Conservation (phyloP, 495 filamentous ascomycete species). For the Friedmanniomyces endolithicus region DNA sequence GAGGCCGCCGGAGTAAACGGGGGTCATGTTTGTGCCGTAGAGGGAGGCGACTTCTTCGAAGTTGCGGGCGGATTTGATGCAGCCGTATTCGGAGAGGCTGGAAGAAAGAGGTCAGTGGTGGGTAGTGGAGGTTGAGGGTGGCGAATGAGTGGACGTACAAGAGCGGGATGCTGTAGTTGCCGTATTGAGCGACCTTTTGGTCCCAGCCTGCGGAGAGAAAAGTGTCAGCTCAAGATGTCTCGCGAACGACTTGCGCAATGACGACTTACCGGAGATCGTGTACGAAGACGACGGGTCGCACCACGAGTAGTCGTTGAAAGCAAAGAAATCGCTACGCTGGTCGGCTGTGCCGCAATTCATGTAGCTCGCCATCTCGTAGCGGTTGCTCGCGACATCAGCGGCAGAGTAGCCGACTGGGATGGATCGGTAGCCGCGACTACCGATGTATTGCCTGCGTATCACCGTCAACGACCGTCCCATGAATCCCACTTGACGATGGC, state of each 20-base stretch:
- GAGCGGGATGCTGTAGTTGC: conserved; percentile 78
- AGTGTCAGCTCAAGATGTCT: too few species aligned
- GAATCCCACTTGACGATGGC: too few species aligned
- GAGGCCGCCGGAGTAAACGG: conserved; percentile 88
- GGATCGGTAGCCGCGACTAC: conserved; percentile 54
- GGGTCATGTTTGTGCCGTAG: conserved; percentile 74
- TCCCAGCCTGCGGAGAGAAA: conserved; percentile 46
- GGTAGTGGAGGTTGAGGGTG: not conserved
- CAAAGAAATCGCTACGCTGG: conserved; percentile 85
- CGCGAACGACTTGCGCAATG: too few species aligned
- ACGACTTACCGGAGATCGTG: conserved; percentile 41
- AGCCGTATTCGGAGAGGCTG: conserved; percentile 84
- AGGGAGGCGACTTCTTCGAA: conserved; percentile 72
- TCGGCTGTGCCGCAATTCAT: conserved; percentile 90
- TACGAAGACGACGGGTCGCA: conserved; percentile 77
- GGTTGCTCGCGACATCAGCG: conserved; percentile 72
- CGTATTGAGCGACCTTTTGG: conserved; percentile 83
- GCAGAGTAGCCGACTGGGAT: conserved; percentile 93
- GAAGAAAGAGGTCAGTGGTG: not conserved
- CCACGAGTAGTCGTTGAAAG: conserved; percentile 98
- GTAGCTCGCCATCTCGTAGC: conserved; percentile 77
- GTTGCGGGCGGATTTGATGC: conserved; percentile 63
- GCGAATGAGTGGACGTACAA: conserved; percentile 43
- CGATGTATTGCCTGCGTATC: conserved; percentile 50
- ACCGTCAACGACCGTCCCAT: not conserved